Evolutionary conservation across 495 filamentous ascomycete genomes (phyloP).

Genomic region (Aspergillus nidulans): DNA sequence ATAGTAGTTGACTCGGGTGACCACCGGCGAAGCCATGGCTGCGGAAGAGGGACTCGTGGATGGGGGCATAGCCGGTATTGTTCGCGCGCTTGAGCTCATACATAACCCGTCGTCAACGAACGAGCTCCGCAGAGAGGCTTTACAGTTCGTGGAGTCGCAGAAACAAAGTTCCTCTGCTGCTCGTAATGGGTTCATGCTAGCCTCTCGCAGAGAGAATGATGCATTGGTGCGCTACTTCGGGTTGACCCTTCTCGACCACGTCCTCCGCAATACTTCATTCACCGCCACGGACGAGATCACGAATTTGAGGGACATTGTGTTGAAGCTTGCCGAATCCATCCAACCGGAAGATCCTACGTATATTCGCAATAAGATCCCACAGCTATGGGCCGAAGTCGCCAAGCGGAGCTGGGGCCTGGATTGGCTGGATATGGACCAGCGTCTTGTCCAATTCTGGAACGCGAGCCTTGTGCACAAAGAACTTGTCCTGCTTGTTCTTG

Average conservation of each 20-base stretch:
- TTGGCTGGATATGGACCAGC: constrained; percentile 91
- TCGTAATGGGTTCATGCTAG: constrained; percentile 79
- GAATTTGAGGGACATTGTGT: constrained; percentile 65
- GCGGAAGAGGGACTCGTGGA: constrained; percentile 37
- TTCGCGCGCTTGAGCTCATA: constrained; percentile 77
- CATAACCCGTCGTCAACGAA: constrained; percentile 81
- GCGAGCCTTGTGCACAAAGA: constrained; percentile 67
- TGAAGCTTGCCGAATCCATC: constrained; percentile 71
- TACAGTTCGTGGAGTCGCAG: constrained; percentile 74
- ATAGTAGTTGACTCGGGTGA: constrained; percentile 5
- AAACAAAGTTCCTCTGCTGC: constrained; percentile 75
- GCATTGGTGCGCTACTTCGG: constrained; percentile 89
- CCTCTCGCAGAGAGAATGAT: constrained; percentile 63
- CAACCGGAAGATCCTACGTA: constrained; percentile 72
- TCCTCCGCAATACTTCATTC: constrained; percentile 76
- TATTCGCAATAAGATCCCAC: constrained; percentile 89
- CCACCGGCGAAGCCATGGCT: constrained; percentile 26
- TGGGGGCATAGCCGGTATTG: constrained; percentile 53
- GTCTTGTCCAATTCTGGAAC: constrained; percentile 79
- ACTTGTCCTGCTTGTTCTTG: constrained; percentile 76
- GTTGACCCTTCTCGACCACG: constrained; percentile 82
- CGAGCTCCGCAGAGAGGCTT: constrained; percentile 76
- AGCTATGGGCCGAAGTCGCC: constrained; percentile 89
- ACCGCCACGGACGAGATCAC: constrained; percentile 58
- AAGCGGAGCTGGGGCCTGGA: constrained; percentile 88